Conservation (phyloP, 2,329 filamentous ascomycete genomes). For the Diaporthe longicolla region DNA sequence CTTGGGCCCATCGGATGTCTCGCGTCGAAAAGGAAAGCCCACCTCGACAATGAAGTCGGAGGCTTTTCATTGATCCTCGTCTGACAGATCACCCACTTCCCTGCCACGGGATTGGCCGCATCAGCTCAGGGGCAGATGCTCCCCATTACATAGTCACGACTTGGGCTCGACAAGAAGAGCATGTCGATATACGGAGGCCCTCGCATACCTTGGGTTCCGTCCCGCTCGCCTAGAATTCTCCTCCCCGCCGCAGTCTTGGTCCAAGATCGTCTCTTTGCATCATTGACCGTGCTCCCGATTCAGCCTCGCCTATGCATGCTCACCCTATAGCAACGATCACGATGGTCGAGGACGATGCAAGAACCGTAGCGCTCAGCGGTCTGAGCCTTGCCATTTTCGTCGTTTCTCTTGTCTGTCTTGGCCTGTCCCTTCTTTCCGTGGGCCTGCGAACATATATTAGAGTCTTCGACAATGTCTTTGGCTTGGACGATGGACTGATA, state of each 20-base stretch:
- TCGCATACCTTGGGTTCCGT: constrained; percentile 2
- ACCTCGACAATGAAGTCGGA: constrained; percentile 1
- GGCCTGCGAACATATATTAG: constrained; percentile 43
- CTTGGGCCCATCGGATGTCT: constrained; percentile 8
- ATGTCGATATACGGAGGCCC: constrained; percentile 17
- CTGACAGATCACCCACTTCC: constrained; percentile 20
- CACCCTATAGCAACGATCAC: not conserved
- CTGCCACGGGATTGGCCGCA: constrained; percentile 10
- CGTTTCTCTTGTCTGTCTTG: constrained; percentile 43
- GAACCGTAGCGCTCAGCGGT: constrained; percentile 22
- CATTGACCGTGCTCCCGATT: not conserved
- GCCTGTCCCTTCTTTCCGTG: constrained; percentile 43
- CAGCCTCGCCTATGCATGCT: constrained; percentile 2
- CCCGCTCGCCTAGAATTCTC: constrained; percentile 2
- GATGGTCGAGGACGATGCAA: constrained; percentile 17
- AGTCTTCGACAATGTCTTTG: constrained; percentile 30
- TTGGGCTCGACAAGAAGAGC: not conserved
- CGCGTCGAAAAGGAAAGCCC: constrained; percentile 15
- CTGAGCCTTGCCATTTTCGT: constrained; percentile 43
- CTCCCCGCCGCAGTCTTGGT: constrained; percentile 1
- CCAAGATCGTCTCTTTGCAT: not conserved
- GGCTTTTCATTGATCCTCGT: constrained; percentile 10
- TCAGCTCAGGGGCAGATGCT: constrained; percentile 15
- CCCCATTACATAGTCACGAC: constrained; percentile 9
- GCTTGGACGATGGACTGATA: constrained; percentile 36